Percentiles rank a stretch among this genome's conserved stretches.
Conservation (phyloP, 2,329 filamentous ascomycete genomes). For the Cladosporium velox region DNA sequence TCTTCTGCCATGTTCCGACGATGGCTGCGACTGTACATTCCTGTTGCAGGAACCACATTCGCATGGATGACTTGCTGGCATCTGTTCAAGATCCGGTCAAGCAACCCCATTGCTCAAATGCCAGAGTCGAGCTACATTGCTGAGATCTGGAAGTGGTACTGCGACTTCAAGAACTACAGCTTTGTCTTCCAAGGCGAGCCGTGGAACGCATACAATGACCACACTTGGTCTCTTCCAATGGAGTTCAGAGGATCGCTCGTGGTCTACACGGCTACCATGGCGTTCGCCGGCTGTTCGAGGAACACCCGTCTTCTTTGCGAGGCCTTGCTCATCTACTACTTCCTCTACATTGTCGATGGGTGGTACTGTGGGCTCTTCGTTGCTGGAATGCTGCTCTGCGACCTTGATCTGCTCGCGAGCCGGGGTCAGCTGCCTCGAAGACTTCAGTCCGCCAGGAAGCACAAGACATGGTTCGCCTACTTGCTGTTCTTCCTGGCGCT, state of each 20-base stretch:
- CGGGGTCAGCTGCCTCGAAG: slow-evolving; percentile 54
- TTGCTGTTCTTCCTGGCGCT: slow-evolving; percentile 56
- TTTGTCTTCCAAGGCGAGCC: slow-evolving; percentile 63
- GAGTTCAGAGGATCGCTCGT: slow-evolving; percentile 66
- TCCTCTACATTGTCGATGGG: slow-evolving; percentile 68
- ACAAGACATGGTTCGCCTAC: slow-evolving; percentile 56
- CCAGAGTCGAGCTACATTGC: slow-evolving; percentile 46
- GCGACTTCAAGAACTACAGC: slow-evolving; percentile 68
- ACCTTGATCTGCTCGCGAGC: slow-evolving; percentile 59
- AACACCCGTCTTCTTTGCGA: slow-evolving; percentile 59
- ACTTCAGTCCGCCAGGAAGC: slow-evolving; percentile 49
- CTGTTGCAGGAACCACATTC: slow-evolving; percentile 58
- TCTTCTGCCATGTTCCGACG: slow-evolving; percentile 54
- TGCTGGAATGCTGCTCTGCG: slow-evolving; percentile 62
- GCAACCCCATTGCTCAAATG: slow-evolving; percentile 34
- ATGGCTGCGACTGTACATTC: slow-evolving; percentile 53
- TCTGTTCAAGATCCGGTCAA: slow-evolving; percentile 50
- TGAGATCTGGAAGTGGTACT: slow-evolving; percentile 56
- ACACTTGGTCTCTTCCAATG: slow-evolving; percentile 65
- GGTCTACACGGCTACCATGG: slow-evolving; percentile 59
- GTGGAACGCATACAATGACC: slow-evolving; percentile 61
- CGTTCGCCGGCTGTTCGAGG: slow-evolving; percentile 58
- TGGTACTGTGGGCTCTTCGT: slow-evolving; percentile 64
- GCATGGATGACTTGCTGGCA: slow-evolving; percentile 57
- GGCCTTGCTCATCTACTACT: slow-evolving; percentile 60